Conservation (phyloP, 1,284 basidiomycete species). For the Ganoderma multipileum region DNA sequence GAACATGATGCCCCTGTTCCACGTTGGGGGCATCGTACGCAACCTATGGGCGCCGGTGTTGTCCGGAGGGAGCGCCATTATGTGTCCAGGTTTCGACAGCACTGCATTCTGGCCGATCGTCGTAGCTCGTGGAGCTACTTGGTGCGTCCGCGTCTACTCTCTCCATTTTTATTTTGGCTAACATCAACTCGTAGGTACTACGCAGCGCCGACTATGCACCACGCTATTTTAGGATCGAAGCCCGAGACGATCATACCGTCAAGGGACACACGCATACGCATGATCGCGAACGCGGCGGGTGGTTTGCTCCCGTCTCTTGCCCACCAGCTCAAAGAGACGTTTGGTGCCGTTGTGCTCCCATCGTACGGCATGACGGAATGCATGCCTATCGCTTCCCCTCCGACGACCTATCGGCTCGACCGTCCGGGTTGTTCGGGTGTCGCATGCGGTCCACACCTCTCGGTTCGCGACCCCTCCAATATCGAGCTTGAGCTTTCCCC, state of each 20-base stretch:
- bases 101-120: slow-evolving; percentile 66
- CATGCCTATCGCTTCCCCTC: slow-evolving; percentile 57
- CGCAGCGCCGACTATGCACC: slow-evolving; percentile 54
- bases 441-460: slow-evolving; percentile 55
- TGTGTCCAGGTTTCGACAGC: slow-evolving; percentile 66
- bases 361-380: slow-evolving; percentile 59
- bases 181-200: slow-evolving; percentile 46
- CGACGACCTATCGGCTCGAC: slow-evolving; percentile 50
- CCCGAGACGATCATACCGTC: slow-evolving; percentile 42
- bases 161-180: background rate
- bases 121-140: slow-evolving; percentile 52
- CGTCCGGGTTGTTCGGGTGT: slow-evolving; percentile 55
- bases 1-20: slow-evolving; percentile 76
- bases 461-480: slow-evolving; percentile 49
- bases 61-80: slow-evolving; percentile 63
- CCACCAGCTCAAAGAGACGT: slow-evolving; percentile 45
- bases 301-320: slow-evolving; percentile 53
- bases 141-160: slow-evolving; percentile 42
- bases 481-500: slow-evolving; percentile 44
- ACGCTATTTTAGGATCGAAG: slow-evolving; percentile 50
- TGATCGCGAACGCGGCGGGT: slow-evolving; percentile 56
- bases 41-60: slow-evolving; percentile 67
- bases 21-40: slow-evolving; percentile 70
- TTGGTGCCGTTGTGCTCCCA: slow-evolving; percentile 49
- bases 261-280: slow-evolving; percentile 47